A percentile compares a stretch with the other conserved stretches of the same genome.
These are phyloP conservation scores for Gelatoporia subvermispora DNA, from an alignment of 768 basidiomycete species.

Conservation along the genomic window DNA sequence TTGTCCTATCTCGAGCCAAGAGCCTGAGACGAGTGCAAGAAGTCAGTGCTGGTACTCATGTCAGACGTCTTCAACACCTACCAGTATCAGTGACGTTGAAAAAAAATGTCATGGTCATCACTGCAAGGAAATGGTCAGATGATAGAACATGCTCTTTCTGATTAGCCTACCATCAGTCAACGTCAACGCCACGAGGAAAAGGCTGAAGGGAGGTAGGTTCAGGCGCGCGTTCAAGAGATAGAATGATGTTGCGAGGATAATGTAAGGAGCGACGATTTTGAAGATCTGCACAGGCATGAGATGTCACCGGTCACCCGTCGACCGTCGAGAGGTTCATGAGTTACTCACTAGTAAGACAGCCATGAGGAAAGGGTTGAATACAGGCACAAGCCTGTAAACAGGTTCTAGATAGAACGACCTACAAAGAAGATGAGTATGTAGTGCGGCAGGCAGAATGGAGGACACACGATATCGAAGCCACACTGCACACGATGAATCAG, in stretches of 20 bases:
- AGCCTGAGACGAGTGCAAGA: slow-evolving; percentile 40
- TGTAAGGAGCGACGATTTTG: slow-evolving; percentile 79
- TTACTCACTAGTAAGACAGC: slow-evolving; percentile 55
- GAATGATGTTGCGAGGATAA: slow-evolving; percentile 67
- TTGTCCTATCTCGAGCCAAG: slow-evolving; percentile 88
- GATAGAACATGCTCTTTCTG: not conserved
- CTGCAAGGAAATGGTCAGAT: slow-evolving; percentile 28
- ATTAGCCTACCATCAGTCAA: slow-evolving; percentile 59
- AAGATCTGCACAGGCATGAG: slow-evolving; percentile 45
- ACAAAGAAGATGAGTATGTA: not conserved
- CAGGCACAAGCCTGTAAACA: slow-evolving; percentile 80
- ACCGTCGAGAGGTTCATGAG: not conserved
- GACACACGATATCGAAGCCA: slow-evolving; percentile 78
- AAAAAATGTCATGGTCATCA: slow-evolving; percentile 83
- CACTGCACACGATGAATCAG: slow-evolving; percentile 34
- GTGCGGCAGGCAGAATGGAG: not conserved
- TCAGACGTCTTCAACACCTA: slow-evolving; percentile 21
- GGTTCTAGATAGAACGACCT: slow-evolving; percentile 85
- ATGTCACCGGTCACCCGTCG: not conserved
- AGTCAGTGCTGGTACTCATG: not conserved
- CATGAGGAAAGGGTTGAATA: slow-evolving; percentile 87
- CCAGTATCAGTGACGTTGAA: slow-evolving; percentile 78
- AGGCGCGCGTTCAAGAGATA: slow-evolving; percentile 65
- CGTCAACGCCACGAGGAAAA: slow-evolving; percentile 72
- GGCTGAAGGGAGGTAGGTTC: slow-evolving; percentile 70